Evolutionary conservation across 257 asterid species (phyloP), one percentile per base, ranked within the genome.

Genomic region (Cynanchum wilfordii): DNA sequence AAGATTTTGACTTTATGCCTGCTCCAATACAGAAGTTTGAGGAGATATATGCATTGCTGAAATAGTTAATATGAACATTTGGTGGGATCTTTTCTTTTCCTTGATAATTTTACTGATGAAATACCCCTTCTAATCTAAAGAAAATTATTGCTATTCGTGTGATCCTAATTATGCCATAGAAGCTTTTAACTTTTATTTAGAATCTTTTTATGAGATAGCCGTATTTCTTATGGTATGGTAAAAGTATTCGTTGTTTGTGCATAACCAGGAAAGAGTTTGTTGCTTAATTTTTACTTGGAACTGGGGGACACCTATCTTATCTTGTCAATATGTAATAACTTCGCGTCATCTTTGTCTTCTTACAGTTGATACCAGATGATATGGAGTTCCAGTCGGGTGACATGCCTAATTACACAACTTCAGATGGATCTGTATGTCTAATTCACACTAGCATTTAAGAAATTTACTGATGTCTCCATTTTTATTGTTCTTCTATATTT

Each of bases 381-480:
- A 93, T 93, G 98, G 97, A 93, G 86, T 93, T 93, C 73, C 98
- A 93, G 73, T 79, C 98, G 42, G 97, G 98, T 72, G 97, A 93
- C 63, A 82, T 87, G 80, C 96, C 98, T 30, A 89, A 89, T 79
- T 93, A 93, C 81, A 93, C 98, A n/a, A 93, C 98, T 30, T 90
- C 98, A 15, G 96, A 91, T 76, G 96, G 96, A 78, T 81, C 83
- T 42, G 83, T 78, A 77, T 54, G 79, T n/a, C 64, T 56, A 50
- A 40, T 76, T 45, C 19, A 11, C 17, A 5, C 70, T 71, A 70
- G 24, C 7, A 20, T 51, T 2, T 72, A 4, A 29, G 30, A 17
- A 24, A 19, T 12, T 16, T 17, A 10, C n/a, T 63, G 51, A 13
- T 11, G 24, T 16, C 0, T 10, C 52, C 5, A 47, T 51, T 17